These are phyloP conservation scores for Podospora tetraspora DNA, from an alignment of 495 filamentous ascomycete species.

Conservation along the genomic window DNA sequence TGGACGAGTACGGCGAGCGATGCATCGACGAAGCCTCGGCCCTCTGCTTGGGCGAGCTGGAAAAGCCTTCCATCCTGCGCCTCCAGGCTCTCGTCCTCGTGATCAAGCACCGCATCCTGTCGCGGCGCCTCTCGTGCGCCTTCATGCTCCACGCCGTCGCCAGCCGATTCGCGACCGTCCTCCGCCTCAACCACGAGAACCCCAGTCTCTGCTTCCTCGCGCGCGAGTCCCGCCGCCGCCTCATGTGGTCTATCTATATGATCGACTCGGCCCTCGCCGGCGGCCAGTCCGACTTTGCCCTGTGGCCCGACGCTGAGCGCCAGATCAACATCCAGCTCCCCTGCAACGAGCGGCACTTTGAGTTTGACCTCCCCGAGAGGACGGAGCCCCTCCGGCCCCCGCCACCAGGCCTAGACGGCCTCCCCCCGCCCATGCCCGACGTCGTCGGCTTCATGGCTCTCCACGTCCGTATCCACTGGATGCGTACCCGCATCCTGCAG, in stretches of 20 bases:
- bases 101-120: slow-evolving; percentile 45
- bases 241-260: slow-evolving; percentile 50
- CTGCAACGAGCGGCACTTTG: slow-evolving; percentile 50
- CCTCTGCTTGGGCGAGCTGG: slow-evolving; percentile 39
- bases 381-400: slow-evolving; percentile 41
- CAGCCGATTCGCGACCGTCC: slow-evolving; percentile 43
- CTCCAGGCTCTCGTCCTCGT: slow-evolving; percentile 46
- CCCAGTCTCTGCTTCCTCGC: slow-evolving; percentile 45
- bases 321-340: slow-evolving; percentile 44
- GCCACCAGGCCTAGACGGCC: slow-evolving; percentile 20
- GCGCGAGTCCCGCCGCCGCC: slow-evolving; percentile 43
- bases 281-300: slow-evolving; percentile 42
- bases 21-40: slow-evolving; percentile 45
- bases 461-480: slow-evolving; percentile 43
- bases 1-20: slow-evolving; percentile 38
- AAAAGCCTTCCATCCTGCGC: slow-evolving; percentile 42
- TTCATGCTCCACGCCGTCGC: slow-evolving; percentile 46
- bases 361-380: slow-evolving; percentile 45
- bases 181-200: slow-evolving; percentile 46
- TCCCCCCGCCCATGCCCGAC: slow-evolving; percentile 33
- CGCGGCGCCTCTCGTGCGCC: slow-evolving; percentile 40
- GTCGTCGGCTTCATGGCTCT: slow-evolving; percentile 47
- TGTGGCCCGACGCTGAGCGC: slow-evolving; percentile 39
- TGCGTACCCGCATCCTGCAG: slow-evolving; percentile 42
- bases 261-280: slow-evolving; percentile 44